Evolutionary conservation across 1,284 basidiomycete genomes (phyloP), one percentile per base, ranked within the genome.

Genomic region (Tremellales sp.): DNA sequence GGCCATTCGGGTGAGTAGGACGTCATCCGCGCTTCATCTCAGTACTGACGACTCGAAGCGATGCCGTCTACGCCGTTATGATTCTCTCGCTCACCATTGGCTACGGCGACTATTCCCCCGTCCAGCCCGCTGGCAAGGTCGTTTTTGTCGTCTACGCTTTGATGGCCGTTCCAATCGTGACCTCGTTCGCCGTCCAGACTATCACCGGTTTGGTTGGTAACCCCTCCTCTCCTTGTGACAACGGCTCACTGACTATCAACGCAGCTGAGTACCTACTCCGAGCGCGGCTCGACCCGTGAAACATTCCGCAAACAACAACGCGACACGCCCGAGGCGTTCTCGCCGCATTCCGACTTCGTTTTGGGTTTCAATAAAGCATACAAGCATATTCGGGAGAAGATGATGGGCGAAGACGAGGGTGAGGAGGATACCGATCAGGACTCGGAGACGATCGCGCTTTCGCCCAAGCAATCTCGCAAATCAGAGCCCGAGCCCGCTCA

Each of bases 101-200:
- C 2, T 73, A 66, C 43, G 71, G 72, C 25, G 71, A 73, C 49
- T 70, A 54, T 40, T 50, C 61, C 0, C 71, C 71, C 2, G 43
- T 21, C 1, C 60, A 60, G 4, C 57, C 63, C 2, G 66, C 58
- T 14, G 70, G 71, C 0, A 55, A 58, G 33, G 66, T 73, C 14
- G 61, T 72, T 40, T 75, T 72, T 55, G 62, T 75, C 37, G 48
- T 72, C n/a, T 76, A 73, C 50, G 69, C 68, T 2, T 50, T 75
- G 12, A 61, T 72, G 55, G 72, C 74, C 21, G 73, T 75, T 16
- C 75, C 75, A 0, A 63, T 77, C 43, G 71, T 77, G 24, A 74
- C 75, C 19, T 72, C 70, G 6, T 75, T 77, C 45, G 75, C 73
- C 16, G 71, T 74, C 5, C 71, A 72, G 40, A 71, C 72, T n/a